Base-by-base conservation (phyloP, 305 asterid species). In the Withania somnifera region DNA sequence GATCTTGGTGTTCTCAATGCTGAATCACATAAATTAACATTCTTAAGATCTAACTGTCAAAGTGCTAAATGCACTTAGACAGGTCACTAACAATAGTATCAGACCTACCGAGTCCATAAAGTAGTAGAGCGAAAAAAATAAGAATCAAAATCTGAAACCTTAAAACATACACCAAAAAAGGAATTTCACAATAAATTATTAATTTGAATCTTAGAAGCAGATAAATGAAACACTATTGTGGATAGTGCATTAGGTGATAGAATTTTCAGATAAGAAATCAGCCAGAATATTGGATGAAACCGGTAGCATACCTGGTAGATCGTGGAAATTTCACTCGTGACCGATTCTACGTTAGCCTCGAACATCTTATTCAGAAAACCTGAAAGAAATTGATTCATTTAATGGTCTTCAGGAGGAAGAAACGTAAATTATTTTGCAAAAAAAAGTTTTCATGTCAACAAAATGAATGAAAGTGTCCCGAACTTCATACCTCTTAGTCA, bases 341-440 rank as follows among this genome's bases (percentile, higher is more conserved):
- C 88, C 28, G 97, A 93, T 88, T 96, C 98, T 78, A 95, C 90
- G 77, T 94, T 94, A 75, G 91, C 86, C 87, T 94, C 97, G 54
- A 98, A 93, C 68, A 93, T 84, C 94, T 91, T 90, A 84, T 93
- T 93, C 30, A 95, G 86, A 75, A 94, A 94, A 80, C 99, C 99
- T 95, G 90, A 78, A 82, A 79, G 86, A 63, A 57, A 56, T 30
- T 76, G 76, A 80, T 80, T 51, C 75, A 54, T 54, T 79, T 61
- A 84, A 42, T 63, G 83, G 83, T 66, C 63, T 83, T n/a, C 67
- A 67, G 52, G 54, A 66, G 71, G 71, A 52, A 82, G 42, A 28
- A 82, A 80, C 51, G 47, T 8, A 47, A 24, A 47, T 24, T 17
- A 47, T 42, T 69, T 71, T 13, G 78, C 56, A 73, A 47, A 19